Percentiles rank a stretch among this genome's conserved stretches.
Conservation (phyloP, 345 rosid genomes). For the Syzygium aromaticum region DNA sequence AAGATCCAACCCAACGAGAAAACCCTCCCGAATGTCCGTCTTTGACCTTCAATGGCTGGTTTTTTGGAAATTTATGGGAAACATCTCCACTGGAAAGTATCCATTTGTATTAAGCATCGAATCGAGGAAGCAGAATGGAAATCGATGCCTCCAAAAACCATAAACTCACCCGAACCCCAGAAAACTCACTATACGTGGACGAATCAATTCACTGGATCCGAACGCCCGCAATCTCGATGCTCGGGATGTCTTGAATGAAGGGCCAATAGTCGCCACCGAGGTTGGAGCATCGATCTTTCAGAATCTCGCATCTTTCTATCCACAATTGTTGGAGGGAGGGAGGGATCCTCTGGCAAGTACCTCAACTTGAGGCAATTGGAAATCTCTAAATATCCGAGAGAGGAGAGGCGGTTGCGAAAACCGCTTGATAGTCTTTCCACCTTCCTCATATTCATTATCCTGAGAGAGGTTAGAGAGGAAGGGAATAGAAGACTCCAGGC, state of each 20-base stretch:
- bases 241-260: neutral
- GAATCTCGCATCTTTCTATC: accelerated
- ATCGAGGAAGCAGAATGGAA: too few species aligned
- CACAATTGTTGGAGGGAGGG: accelerated
- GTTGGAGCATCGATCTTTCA: neutral
- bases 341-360: neutral
- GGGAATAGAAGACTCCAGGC: neutral
- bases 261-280: neutral
- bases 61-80: too few species aligned
- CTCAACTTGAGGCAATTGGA: accelerated
- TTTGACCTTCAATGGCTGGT: neutral
- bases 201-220: neutral
- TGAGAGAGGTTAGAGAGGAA: accelerated
- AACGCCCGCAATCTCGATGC: accelerated
- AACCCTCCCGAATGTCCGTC: neutral
- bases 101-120: too few species aligned
- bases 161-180: too few species aligned
- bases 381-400: accelerated
- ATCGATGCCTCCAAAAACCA: too few species aligned
- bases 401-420: neutral
- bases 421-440: neutral
- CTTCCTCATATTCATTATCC: accelerated
- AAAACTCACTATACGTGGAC: accelerated
- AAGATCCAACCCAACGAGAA: neutral
- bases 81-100: too few species aligned